phyloP scores from a whole-genome alignment of 805 yeast species.

The Candida succiphila region DNA sequence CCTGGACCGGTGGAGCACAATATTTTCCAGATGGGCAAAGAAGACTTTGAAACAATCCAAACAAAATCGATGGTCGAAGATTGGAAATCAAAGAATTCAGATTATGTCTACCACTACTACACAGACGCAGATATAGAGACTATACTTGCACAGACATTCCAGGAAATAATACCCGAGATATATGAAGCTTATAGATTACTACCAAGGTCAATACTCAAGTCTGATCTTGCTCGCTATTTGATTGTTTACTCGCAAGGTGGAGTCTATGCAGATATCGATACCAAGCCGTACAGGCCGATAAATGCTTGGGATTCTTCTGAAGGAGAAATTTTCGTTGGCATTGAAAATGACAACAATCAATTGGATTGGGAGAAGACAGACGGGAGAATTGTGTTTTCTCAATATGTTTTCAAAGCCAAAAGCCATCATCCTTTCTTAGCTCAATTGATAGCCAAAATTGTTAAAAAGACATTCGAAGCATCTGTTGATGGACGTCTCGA shows the following conservation, averaged over 20 bases:
- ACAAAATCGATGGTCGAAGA: background rate
- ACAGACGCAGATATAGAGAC: background rate
- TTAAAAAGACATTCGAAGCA: conserved; percentile 6
- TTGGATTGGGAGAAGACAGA: conserved; percentile 10
- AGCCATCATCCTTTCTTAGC: conserved; percentile 15
- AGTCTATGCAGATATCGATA: conserved; percentile 44
- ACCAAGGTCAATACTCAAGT: conserved; percentile 35
- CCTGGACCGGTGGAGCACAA: background rate
- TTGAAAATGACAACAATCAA: conserved; percentile 11
- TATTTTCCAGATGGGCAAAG: background rate
- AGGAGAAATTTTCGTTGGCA: conserved; percentile 11
- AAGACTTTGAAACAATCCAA: background rate
- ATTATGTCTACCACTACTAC: background rate
- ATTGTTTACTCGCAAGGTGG: conserved; percentile 42
- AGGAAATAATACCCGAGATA: conserved; percentile 30
- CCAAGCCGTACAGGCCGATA: conserved; percentile 34
- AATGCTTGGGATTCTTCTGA: conserved; percentile 11
- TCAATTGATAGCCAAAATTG: conserved; percentile 12
- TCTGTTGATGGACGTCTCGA: conserved; percentile 4
- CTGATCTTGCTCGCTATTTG: conserved; percentile 44
- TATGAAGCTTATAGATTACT: conserved; percentile 32
- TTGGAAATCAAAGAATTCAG: background rate
- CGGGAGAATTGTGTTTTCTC: conserved; percentile 11
- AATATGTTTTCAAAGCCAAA: conserved; percentile 10
- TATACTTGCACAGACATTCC: conserved; percentile 5